A percentile compares a stretch with the other conserved stretches of the same genome.
Evolutionary conservation across 1,139 yeast species (phyloP).

Genomic region (Spathaspora sp.): DNA sequence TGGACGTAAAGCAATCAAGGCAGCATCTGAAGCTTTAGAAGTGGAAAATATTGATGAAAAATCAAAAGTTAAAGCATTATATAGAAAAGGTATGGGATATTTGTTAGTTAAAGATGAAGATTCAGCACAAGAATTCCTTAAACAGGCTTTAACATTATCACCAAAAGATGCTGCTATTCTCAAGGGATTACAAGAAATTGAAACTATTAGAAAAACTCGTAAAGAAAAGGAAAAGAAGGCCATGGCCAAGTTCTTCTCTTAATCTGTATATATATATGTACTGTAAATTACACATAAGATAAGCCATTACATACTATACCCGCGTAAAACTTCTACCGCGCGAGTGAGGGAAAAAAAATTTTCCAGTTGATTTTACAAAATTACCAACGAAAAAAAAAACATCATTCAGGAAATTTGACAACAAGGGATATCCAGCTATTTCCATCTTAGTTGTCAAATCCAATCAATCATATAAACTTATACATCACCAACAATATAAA

Average conservation of each 20-base stretch:
- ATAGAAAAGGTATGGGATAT: slow-evolving; percentile 81
- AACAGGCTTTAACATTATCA: slow-evolving; percentile 61
- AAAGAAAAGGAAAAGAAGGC: slow-evolving; percentile 79
- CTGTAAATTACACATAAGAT: background rate
- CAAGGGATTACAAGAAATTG: slow-evolving; percentile 65
- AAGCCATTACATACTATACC: background rate
- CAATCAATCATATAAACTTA: slow-evolving; percentile 1
- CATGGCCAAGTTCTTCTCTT: slow-evolving; percentile 70
- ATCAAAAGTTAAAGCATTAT: slow-evolving; percentile 79
- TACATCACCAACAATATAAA: background rate
- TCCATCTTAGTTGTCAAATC: slow-evolving; percentile 1
- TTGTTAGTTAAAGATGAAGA: slow-evolving; percentile 66
- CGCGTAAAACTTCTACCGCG: slow-evolving; percentile 1
- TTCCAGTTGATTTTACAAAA: background rate
- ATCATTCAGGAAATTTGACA: background rate
- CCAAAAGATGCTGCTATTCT: slow-evolving; percentile 77
- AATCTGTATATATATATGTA: background rate
- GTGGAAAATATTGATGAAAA: slow-evolving; percentile 62
- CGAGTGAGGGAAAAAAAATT: background rate
- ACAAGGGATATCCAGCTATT: background rate
- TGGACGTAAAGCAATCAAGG: slow-evolving; percentile 54
- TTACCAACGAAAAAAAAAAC: background rate
- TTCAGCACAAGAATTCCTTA: slow-evolving; percentile 64
- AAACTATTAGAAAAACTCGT: slow-evolving; percentile 50
- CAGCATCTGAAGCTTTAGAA: slow-evolving; percentile 67